phyloP scores from a whole-genome alignment of 441 rosid genomes.

The Viola pubescens region DNA sequence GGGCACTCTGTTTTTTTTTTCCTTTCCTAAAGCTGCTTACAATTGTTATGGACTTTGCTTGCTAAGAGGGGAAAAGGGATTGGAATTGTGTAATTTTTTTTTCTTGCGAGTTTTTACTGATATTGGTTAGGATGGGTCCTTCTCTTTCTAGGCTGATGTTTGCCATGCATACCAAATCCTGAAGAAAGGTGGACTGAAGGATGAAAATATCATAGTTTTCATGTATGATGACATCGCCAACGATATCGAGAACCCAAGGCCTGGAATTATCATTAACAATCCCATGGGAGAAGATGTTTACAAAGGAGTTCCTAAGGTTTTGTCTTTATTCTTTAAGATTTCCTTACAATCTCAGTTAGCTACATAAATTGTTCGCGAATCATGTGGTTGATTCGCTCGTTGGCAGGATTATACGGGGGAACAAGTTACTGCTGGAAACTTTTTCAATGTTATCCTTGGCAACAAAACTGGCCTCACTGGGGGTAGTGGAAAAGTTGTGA shows the following conservation, averaged over 20 bases:
- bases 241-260: not conserved
- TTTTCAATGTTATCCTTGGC: too few species aligned
- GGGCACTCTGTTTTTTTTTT: not conserved
- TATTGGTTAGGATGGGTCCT: not conserved
- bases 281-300: not conserved
- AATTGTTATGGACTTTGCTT: not conserved
- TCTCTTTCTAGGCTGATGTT: not conserved
- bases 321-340: not conserved
- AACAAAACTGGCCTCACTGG: too few species aligned
- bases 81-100: not conserved
- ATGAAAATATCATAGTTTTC: not conserved
- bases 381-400: not conserved
- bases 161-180: not conserved
- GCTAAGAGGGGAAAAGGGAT: not conserved
- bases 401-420: not conserved
- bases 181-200: not conserved
- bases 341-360: not conserved
- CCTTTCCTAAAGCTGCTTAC: not conserved
- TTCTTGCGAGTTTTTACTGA: not conserved
- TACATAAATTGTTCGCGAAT: not conserved
- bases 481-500: too few species aligned
- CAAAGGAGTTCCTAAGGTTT: not conserved
- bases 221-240: not conserved
- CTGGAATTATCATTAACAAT: not conserved
- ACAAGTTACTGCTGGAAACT: too few species aligned